These are phyloP conservation scores for Hordeum marinum DNA, from an alignment of 176 grass and related monocot species.

Conservation along the genomic window DNA sequence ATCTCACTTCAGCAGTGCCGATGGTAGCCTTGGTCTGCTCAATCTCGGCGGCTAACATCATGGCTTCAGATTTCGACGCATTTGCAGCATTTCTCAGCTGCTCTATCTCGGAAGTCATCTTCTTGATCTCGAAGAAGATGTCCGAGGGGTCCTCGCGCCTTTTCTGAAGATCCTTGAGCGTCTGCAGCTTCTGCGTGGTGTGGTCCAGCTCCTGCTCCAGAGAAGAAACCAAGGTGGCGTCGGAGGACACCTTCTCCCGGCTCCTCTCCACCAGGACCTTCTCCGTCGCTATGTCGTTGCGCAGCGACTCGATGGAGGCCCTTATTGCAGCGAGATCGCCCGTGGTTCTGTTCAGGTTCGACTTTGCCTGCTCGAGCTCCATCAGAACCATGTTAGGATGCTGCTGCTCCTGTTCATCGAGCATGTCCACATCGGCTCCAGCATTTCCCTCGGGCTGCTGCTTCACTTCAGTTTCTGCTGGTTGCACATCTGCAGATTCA, in stretches of 20 bases:
- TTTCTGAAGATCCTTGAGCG: constrained; percentile 28
- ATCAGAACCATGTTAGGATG: constrained; percentile 31
- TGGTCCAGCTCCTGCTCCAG: constrained; percentile 53
- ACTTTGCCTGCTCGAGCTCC: constrained; percentile 63
- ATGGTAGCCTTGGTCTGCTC: constrained; percentile 73
- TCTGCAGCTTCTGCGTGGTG: constrained; percentile 44
- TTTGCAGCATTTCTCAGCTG: constrained; percentile 42
- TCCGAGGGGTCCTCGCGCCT: constrained; percentile 22
- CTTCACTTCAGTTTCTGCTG: not conserved
- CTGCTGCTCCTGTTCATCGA: not conserved
- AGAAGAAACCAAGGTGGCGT: constrained; percentile 39
- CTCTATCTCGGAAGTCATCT: constrained; percentile 60
- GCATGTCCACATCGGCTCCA: not conserved
- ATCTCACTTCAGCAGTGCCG: constrained; percentile 56
- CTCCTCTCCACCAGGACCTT: constrained; percentile 49
- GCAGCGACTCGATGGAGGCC: constrained; percentile 40
- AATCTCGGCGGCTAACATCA: constrained; percentile 51
- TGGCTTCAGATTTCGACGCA: constrained; percentile 51
- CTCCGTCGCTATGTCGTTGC: constrained; percentile 48
- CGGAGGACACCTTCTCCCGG: constrained; percentile 42
- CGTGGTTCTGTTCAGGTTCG: constrained; percentile 57
- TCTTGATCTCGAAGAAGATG: constrained; percentile 58
- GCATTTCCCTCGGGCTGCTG: not conserved
- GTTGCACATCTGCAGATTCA: not conserved
- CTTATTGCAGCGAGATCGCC: constrained; percentile 48